Evolutionary conservation across 345 rosid species (phyloP), one percentile per base, ranked within the genome.

Genomic region (Lepidium sativum): DNA sequence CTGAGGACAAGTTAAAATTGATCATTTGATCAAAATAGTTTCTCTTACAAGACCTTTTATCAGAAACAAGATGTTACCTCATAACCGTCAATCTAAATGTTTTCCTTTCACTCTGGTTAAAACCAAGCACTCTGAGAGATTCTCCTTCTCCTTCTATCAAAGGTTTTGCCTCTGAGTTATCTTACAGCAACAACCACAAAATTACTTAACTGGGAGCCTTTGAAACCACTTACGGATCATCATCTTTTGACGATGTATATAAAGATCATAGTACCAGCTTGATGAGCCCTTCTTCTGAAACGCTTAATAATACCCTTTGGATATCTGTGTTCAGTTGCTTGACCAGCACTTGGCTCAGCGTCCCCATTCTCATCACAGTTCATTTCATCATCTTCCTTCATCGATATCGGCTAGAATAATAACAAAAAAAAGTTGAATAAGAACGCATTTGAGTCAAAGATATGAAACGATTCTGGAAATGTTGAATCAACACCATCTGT

Each of bases 131-230:
- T 58, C 74, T 80, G 49, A 86, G 68, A 12, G 88, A 80, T 54
- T 66, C 69, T 47, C 91, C 95, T 78, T 88, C 84, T 27, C 97
- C 96, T 79, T 87, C 88, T 86, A 87, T 84, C 65, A 92, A 73
- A 68, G 98, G 92, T 74, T 49, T 49, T 15, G 86, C 81, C 56
- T 80, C 87, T 47, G 70, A 39, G 67, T 64, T 81, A 66, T 80
- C 96, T 64, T 42, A 63, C 89, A 81, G 80, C 67, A 48, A 31
- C 4, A 51, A 48, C 5, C 1, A 10, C 17, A 39, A 4, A 14
- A 2, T 1, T n/a, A 50, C 17, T 40, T 41, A 41, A 18, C 14
- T 35, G 10, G 33, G 16, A 6, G 23, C 25, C 52, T 42, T 18
- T 32, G 23, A 18, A 32, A 31, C n/a, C n/a, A n/a, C n/a, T 12